Evolutionary conservation across 1,284 basidiomycete genomes (phyloP).

Genomic region (Marasmius fiardii): DNA sequence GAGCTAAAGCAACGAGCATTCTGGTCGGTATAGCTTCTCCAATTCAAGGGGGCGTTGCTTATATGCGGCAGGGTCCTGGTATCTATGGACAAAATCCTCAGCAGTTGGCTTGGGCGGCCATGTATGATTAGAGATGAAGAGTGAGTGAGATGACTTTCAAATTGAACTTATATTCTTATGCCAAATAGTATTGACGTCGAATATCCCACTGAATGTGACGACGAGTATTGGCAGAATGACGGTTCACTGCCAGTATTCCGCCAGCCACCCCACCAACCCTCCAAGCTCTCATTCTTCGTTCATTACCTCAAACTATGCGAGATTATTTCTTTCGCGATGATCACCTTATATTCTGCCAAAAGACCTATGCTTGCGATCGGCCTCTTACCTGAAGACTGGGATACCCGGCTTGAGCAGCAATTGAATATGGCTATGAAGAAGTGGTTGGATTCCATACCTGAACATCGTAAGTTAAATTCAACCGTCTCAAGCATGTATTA

Average conservation of each 20-base stretch:
- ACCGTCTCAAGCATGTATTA: not conserved
- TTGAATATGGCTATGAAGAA: not conserved
- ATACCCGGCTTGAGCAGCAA: not conserved
- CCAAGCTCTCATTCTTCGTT: not conserved
- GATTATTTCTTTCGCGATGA: not conserved
- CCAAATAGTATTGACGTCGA: constrained; percentile 1
- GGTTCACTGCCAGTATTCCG: not conserved
- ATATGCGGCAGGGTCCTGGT: not conserved
- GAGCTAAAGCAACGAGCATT: constrained; percentile 5
- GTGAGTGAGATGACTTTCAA: not conserved
- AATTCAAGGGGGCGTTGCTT: too few relatives aligned
- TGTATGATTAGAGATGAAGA: constrained; percentile 6
- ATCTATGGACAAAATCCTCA: not conserved
- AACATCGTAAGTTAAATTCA: not conserved
- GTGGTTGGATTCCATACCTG: not conserved
- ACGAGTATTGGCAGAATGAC: constrained; percentile 3
- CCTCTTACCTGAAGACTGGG: not conserved
- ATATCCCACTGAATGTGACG: constrained; percentile 5
- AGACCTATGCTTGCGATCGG: constrained; percentile 3
- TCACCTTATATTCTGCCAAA: not conserved
- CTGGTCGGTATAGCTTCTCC: not conserved
- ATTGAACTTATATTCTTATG: not conserved
- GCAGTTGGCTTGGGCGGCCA: not conserved
- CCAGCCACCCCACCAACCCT: not conserved
- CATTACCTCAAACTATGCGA: constrained; percentile 6